Base-by-base conservation (phyloP, 1,284 basidiomycete genomes). In the Ustilago xerochloae region DNA sequence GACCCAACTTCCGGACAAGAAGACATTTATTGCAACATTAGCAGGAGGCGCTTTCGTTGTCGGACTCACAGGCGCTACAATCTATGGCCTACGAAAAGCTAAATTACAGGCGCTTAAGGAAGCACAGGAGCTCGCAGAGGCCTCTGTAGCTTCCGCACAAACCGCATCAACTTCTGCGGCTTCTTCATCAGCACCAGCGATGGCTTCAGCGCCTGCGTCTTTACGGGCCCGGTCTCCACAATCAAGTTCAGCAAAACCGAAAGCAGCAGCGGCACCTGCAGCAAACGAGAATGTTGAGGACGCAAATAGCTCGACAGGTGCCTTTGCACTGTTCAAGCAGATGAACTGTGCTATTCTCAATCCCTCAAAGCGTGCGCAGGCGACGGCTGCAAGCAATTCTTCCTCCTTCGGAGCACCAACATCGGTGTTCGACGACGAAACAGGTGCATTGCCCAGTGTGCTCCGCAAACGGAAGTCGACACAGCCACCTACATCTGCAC, bases 1-100 rank as follows among this genome's bases (percentile, higher is more conserved):
- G 7, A 26, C 24, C 8, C 43, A 55, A 16, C 60, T 74, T 26
- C 72, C 72, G 4, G 72, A 75, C 53, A 69, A 65, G 35, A 69
- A 63, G 66, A 69, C 66, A 20, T 75, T 75, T 38, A 75, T 75
- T 18, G 66, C 72, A 20, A 75, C 66, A 4, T 66, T 75, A 10
- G 61, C 66, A 1, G 72, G 72, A 29, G 49, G 54, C 36, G 72
- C 72, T 22, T 75, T 75, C 45, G 41, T 75, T 28, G 55, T 70
- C 24, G 72, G 72, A 16, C 49, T 75, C 20, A 70, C 66, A 3
- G 63, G 66, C 12, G 65, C 72, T 8, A 66, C 72, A 20, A 70
- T 70, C 56, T 75, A 75, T 30, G 66, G 66, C 5, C 48, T 75
- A 1, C 30, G 72, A 18, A 75, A 75, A 36, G 72, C 72, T 0